These are phyloP conservation scores for Penicillium sp. DNA, from an alignment of 2,329 filamentous ascomycete genomes.

Conservation along the genomic window DNA sequence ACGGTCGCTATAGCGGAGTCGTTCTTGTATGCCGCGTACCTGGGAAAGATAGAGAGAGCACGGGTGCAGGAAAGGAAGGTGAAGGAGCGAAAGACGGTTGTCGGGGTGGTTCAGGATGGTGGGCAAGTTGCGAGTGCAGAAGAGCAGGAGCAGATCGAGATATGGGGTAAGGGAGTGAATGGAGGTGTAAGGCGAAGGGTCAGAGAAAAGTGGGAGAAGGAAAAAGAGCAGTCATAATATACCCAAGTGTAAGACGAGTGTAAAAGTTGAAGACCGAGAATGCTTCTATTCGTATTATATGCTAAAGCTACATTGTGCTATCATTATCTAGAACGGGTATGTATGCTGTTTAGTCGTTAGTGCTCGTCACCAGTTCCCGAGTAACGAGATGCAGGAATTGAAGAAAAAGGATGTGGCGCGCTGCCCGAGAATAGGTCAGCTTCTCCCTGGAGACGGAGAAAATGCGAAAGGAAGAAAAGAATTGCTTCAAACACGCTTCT, in stretches of 20 bases:
- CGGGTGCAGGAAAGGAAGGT: constrained; percentile 9
- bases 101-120: constrained; percentile 8
- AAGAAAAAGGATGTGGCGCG: constrained; percentile 12
- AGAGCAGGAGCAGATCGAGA: constrained; percentile 18
- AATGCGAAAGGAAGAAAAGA: constrained; percentile 4
- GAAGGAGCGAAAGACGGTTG: constrained; percentile 14
- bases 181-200: constrained; percentile 20
- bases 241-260: background rate
- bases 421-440: constrained; percentile 10
- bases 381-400: constrained; percentile 21
- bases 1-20: constrained; percentile 47
- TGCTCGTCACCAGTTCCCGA: constrained; percentile 18
- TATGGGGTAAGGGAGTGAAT: constrained; percentile 24
- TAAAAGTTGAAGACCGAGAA: background rate
- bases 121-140: background rate
- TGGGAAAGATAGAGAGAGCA: constrained; percentile 38
- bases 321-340: constrained; percentile 26
- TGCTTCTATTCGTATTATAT: constrained; percentile 15
- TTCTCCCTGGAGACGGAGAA: constrained; percentile 10
- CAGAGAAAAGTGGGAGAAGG: constrained; percentile 25
- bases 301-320: constrained; percentile 19
- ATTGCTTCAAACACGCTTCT: constrained; percentile 32
- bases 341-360: constrained; percentile 26
- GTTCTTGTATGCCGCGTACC: constrained; percentile 45
- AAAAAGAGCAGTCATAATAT: constrained; percentile 8